phyloP scores from a whole-genome alignment of 1,284 basidiomycete species.

The Moniliophthora roreri region DNA sequence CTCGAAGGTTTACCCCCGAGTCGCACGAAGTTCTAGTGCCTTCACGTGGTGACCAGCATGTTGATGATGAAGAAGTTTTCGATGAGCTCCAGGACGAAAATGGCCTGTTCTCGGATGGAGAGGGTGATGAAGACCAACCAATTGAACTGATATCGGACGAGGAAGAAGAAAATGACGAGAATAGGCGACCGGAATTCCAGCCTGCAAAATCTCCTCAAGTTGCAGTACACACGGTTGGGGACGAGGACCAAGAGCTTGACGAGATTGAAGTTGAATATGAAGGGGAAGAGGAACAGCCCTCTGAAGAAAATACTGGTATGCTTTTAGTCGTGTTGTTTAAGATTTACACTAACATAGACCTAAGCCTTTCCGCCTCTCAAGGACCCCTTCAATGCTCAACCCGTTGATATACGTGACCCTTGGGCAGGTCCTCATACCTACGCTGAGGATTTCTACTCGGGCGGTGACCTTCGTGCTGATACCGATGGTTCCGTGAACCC shows the following conservation, averaged over 20 bases:
- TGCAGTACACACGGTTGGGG: constrained; percentile 5
- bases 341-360: background rate
- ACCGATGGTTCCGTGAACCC: constrained; percentile 18
- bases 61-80: background rate
- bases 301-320: constrained; percentile 19
- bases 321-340: background rate
- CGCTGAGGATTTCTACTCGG: constrained; percentile 52
- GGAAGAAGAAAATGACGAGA: constrained; percentile 25
- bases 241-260: constrained; percentile 9
- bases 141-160: constrained; percentile 10
- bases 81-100: constrained; percentile 11
- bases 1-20: background rate
- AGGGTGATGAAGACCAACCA: constrained; percentile 21
- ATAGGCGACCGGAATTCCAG: constrained; percentile 8
- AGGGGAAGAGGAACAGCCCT: constrained; percentile 20
- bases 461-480: constrained; percentile 29
- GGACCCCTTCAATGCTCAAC: constrained; percentile 4
- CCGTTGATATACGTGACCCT: constrained; percentile 43
- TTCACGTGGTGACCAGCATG: background rate
- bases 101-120: constrained; percentile 18
- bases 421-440: constrained; percentile 50
- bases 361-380: constrained; percentile 24
- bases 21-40: background rate
- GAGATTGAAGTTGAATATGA: background rate
- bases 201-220: background rate